Percentiles rank a stretch among this genome's conserved stretches.
Conservation (phyloP, 306 rosid species). For the Vachellia collinsii region DNA sequence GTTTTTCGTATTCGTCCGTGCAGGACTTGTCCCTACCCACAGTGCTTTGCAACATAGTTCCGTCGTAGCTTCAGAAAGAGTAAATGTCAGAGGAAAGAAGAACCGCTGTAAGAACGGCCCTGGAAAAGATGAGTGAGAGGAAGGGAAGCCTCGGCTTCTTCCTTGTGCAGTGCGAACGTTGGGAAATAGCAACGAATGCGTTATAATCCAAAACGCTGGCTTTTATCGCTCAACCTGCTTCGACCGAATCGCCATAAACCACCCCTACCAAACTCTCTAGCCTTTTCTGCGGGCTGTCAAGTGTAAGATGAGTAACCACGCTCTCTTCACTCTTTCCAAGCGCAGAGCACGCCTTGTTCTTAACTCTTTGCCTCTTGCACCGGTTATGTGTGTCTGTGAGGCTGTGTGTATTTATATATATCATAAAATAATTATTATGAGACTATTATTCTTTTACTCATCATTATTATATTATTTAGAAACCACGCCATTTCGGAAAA, state of each 20-base stretch:
- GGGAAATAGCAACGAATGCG: constrained; percentile 33
- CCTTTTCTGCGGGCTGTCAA: constrained; percentile 32
- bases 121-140: constrained; percentile 4
- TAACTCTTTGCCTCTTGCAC: constrained; percentile 35
- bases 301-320: constrained; percentile 31
- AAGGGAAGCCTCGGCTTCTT: constrained; percentile 19
- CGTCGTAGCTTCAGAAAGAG: not conserved
- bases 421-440: not conserved
- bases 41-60: not conserved
- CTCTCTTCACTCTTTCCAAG: constrained; percentile 36
- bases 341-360: constrained; percentile 59
- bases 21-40: constrained; percentile 71
- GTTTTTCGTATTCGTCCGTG: constrained; percentile 82
- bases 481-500: constrained; percentile 37
- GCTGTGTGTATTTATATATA: constrained; percentile 24
- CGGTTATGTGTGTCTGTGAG: constrained; percentile 39
- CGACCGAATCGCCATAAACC: constrained; percentile 59
- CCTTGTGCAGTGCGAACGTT: not conserved
- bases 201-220: constrained; percentile 40
- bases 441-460: not conserved
- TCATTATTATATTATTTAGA: constrained; percentile 28
- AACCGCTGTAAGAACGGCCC: constrained; percentile 1
- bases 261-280: constrained; percentile 44
- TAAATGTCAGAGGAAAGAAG: not conserved
- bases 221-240: constrained; percentile 50